Percentiles rank a stretch among this genome's conserved stretches.
Conservation (phyloP, 2,329 filamentous ascomycete species). For the Fusarium sp. region DNA sequence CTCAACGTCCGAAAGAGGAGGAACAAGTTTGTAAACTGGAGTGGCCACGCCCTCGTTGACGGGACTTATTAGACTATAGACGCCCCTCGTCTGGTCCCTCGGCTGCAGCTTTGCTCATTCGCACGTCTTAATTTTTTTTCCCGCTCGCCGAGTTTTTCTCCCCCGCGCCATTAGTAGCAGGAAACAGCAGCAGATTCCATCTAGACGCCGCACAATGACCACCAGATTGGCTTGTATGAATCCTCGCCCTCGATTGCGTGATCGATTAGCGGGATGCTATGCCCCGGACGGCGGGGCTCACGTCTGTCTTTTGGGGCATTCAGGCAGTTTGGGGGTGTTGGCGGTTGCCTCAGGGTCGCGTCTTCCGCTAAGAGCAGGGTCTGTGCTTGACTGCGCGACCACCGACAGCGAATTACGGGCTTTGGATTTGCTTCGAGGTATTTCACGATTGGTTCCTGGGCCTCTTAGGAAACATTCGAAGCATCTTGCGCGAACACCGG, state of each 20-base stretch:
- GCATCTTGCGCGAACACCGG: slow-evolving; percentile 24
- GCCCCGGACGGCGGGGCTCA: slow-evolving; percentile 46
- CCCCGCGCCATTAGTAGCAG: slow-evolving; percentile 41
- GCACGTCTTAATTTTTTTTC: slow-evolving; percentile 39
- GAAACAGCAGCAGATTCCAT: slow-evolving; percentile 33
- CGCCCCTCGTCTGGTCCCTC: slow-evolving; percentile 38
- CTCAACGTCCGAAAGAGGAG: slow-evolving; percentile 37
- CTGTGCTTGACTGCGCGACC: slow-evolving; percentile 39
- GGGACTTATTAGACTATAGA: not conserved
- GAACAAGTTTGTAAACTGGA: slow-evolving; percentile 40
- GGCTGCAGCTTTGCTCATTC: slow-evolving; percentile 36
- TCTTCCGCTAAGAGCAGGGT: slow-evolving; percentile 28
- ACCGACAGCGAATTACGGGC: slow-evolving; percentile 44
- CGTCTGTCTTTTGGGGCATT: slow-evolving; percentile 12
- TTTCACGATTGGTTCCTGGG: slow-evolving; percentile 19
- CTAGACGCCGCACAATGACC: slow-evolving; percentile 33
- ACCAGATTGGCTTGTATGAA: slow-evolving; percentile 44
- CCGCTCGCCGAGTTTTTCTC: slow-evolving; percentile 42
- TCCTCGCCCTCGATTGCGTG: slow-evolving; percentile 47
- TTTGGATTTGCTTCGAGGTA: slow-evolving; percentile 40
- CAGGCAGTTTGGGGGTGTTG: slow-evolving; percentile 30
- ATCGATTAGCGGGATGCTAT: slow-evolving; percentile 48
- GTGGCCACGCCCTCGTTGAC: slow-evolving; percentile 31
- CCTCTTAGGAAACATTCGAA: not conserved
- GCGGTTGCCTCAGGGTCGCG: slow-evolving; percentile 39